Base-by-base conservation (phyloP, 2,329 filamentous ascomycete genomes). In the Albifimbria verrucaria region DNA sequence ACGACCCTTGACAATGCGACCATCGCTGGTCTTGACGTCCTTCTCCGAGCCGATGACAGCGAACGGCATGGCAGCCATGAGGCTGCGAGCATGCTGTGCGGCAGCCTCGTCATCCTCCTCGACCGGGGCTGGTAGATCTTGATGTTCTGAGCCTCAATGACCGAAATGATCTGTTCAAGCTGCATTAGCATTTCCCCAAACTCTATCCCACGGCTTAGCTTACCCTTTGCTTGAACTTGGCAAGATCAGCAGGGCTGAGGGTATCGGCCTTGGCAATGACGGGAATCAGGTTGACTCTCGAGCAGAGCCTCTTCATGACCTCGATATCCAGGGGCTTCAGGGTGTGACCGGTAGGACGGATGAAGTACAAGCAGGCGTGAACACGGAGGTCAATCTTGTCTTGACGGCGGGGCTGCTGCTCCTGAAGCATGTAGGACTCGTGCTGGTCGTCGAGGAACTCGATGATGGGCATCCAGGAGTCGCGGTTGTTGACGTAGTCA, bases 381-480 rank as follows among this genome's bases (percentile, higher is more conserved):
- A 99, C 95, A 79, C 94, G 92, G 68, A 99, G 89, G 72, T 99
- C 94, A 68, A 99, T 99, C 85, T 97, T 99, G 82, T 99, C 94
- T 68, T 89, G 87, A 69, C 94, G 92, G 76, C 91, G 91, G 65
- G 95, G 94, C 79, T 99, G 94, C 78, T 99, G 94, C 85, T 99
- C 94, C 82, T 99, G 94, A 72, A 99, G 84, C 94, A 99, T 99
- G 78, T 99, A 99, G 36, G 94, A 99, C 82, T 99, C 94, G 75
- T 99, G 95, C 83, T 99, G 94, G 78, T 99, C 94, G 77, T 99
- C 94, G 68, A 99, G 83, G 81, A 99, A 99, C 77, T 99, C 94
- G 76, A 99, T 97, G 72, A 99, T 97, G 72, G 94, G 94, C 84
- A 96, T 95, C 94, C 94, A 99, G 59, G 94, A 97, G 77, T 99